Evolutionary conservation across 345 rosid species (phyloP), one percentile per base, ranked within the genome.

Genomic region (Aethionema arabicum): DNA sequence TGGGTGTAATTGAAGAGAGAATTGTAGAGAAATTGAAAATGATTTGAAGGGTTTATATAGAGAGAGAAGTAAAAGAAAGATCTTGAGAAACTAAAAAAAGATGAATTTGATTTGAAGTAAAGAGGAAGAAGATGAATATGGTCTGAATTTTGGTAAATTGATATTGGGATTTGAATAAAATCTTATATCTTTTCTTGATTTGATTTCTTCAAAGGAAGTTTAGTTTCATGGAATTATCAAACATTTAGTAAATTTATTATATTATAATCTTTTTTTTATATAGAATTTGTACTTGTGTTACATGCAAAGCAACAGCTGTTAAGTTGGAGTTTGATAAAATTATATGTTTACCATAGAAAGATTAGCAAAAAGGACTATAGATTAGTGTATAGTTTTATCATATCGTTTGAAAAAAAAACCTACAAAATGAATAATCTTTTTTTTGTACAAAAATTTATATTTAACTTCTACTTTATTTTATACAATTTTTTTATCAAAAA

Each of bases 81-180:
- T 65, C 66, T 64, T 59, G 36, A 13, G 63, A 37, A 40, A 40
- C n/a, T 11, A 40, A 0, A 63, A 63, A 56, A 59, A 55, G 64
- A 59, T 45, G 27, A 52, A 36, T 71, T 71, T 6, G 61, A 71
- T 65, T 31, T 38, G 61, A 71, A 71, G 75, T 35, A 71, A 71
- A 65, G 66, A 32, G 65, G 75, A 65, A 70, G 52, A 66, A 71
- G 70, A 64, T 71, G 75, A 71, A 71, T 66, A 45, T 71, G 61
- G 70, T 65, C 70, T 58, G 11, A 58, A 16, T 64, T 71, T 65
- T 65, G 70, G 66, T 58, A 58, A 4, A 52, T 57, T 58, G 61
- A 58, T 61, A 31, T 59, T 71, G 75, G 75, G 75, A 52, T 71
- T 39, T 71, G 61, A 56, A 44, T 64, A 65, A 8, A 71, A 56